Evolutionary conservation across 2,329 filamentous ascomycete species (phyloP), one percentile per base, ranked within the genome.

Genomic region (Fonsecaea pedrosoi): DNA sequence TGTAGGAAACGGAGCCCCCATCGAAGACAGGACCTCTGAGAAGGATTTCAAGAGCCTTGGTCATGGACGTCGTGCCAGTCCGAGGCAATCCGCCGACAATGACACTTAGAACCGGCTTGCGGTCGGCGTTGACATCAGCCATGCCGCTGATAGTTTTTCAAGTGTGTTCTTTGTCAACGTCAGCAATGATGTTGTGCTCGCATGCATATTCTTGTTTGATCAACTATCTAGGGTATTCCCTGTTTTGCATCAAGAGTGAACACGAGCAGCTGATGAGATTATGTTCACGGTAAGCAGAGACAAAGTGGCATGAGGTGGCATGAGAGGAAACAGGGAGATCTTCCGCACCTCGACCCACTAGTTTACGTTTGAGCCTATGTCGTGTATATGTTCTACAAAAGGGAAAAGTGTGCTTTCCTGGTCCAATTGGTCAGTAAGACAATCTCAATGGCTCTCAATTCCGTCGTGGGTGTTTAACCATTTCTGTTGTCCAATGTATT

Each of bases 51-150:
- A 61, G 59, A 21, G 59, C 59, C 30, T 50, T 40, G 32, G 59
- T 61, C 59, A 61, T 61, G 34, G 59, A 61, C 5, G 59, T 54
- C 10, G 59, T 61, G 30, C 59, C 59, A 18, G 59, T 61, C 59
- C 59, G 37, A 18, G 59, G 59, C 34, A 61, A 30, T 7, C 59
- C 59, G n/a, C 45, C 59, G 1, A 61, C 59, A 8, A 61, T 61
- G 59, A 61, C 59, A 21, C 30, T 9, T 10, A 61, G 48, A 21
- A 21, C 37, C 45, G 59, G 32, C 18, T 25, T 30, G 3, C 10
- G 21, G 5, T 35, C 48, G 21, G 9, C 37, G 15, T 37, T 30
- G 18, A 15, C 8, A 25, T 30, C 38, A 2, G 57, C 57, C 57
- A 60, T 60, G 34, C 4, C n/a, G 1, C 38, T 12, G 25, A 60